A percentile compares a stretch with the other conserved stretches of the same genome.
Evolutionary conservation across 768 basidiomycete genomes (phyloP).

Genomic region (Suillus luteus): DNA sequence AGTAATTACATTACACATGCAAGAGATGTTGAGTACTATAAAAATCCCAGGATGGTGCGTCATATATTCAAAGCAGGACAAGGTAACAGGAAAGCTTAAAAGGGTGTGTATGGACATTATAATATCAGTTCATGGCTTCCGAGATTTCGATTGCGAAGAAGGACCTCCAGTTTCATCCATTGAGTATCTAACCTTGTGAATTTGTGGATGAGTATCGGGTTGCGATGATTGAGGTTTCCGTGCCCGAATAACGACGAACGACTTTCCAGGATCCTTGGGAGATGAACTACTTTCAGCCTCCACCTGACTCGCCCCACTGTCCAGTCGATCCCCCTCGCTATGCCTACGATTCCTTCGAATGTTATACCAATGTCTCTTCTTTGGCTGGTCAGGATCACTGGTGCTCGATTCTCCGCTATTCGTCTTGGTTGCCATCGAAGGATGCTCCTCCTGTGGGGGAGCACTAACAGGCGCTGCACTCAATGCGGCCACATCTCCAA

Average conservation of each 20-base stretch:
- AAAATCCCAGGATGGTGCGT: conserved; percentile 18
- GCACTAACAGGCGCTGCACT: conserved; percentile 18
- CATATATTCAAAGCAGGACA: conserved; percentile 23
- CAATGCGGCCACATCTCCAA: conserved; percentile 47
- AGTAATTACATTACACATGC: conserved; percentile 32
- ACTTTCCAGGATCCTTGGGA: conserved; percentile 45
- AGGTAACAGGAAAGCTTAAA: conserved; percentile 15
- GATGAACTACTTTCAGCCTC: conserved; percentile 34
- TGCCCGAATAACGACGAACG: conserved; percentile 74
- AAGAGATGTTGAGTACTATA: conserved; percentile 27
- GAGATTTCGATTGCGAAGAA: conserved; percentile 12
- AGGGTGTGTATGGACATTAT: conserved; percentile 16
- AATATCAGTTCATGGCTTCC: conserved; percentile 6
- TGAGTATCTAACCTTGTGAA: conserved; percentile 30
- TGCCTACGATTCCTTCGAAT: conserved; percentile 59
- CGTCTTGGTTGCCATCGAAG: conserved; percentile 22
- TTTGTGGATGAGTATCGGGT: conserved; percentile 23
- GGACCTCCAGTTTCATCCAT: conserved; percentile 31
- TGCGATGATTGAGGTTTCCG: conserved; percentile 40
- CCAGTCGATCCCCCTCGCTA: conserved; percentile 51
- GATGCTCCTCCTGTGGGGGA: conserved; percentile 22
- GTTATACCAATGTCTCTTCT: conserved; percentile 73
- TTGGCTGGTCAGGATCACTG: conserved; percentile 49
- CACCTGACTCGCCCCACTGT: conserved; percentile 24
- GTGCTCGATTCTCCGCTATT: conserved; percentile 29